Percentiles rank a stretch among this genome's conserved stretches.
These are phyloP conservation scores for Leccinum rimulosum DNA, from an alignment of 768 basidiomycete species.

Conservation along the genomic window DNA sequence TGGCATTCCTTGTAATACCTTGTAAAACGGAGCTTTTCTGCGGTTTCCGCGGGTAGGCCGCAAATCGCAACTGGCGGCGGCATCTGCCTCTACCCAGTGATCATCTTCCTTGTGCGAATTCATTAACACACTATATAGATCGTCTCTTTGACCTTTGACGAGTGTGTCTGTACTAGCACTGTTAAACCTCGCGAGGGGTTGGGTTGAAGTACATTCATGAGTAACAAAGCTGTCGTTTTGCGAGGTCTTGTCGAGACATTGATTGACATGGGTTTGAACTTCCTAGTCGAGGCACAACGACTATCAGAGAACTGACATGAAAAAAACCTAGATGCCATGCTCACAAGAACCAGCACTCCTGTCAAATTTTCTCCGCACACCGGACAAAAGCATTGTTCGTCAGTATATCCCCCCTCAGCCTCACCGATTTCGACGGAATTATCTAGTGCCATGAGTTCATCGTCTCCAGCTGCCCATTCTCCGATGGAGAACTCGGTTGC, in stretches of 20 bases:
- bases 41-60: constrained; percentile 50
- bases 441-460: constrained; percentile 48
- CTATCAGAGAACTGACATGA: constrained; percentile 1
- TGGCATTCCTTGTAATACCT: constrained; percentile 94
- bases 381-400: constrained; percentile 21
- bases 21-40: constrained; percentile 91
- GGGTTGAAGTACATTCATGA: neutral
- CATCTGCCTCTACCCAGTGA: constrained; percentile 79
- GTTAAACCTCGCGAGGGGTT: neutral
- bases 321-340: constrained; percentile 25
- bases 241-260: constrained; percentile 45
- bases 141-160: constrained; percentile 7
- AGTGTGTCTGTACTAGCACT: neutral
- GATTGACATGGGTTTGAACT: constrained; percentile 53
- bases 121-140: constrained; percentile 86
- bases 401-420: constrained; percentile 15
- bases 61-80: constrained; percentile 46
- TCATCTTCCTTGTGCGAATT: constrained; percentile 77
- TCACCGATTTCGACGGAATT: constrained; percentile 21
- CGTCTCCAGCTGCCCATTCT: constrained; percentile 74
- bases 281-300: constrained; percentile 36
- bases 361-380: constrained; percentile 23
- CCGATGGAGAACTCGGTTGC: constrained; percentile 33
- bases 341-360: constrained; percentile 16
- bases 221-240: neutral